Evolutionary conservation across 768 basidiomycete genomes (phyloP), one percentile per base, ranked within the genome.

Genomic region (Baorangia bicolor): DNA sequence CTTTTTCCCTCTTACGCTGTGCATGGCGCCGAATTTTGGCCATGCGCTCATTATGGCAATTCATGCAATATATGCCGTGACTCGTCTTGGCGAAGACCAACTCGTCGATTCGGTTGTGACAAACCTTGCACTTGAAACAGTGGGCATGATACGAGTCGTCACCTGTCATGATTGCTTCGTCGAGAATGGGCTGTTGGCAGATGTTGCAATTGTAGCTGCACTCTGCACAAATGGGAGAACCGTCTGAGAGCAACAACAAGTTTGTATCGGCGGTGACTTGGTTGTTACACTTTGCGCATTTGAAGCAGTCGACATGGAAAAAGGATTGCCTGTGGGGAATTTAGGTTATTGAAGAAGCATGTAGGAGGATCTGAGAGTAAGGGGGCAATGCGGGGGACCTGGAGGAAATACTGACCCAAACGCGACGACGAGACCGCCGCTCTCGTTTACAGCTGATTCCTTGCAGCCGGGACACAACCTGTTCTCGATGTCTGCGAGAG

Each of bases 121-220:
- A 99, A 49, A 94, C 88, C 66, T 92, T 89, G 77, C 97, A 99
- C 63, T 96, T 95, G 79, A 99, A 99, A 75, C 97, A 99, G 60
- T 94, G 90, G 6, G 97, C 95, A 70, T 98, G 97, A 65, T 98
- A 99, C 0, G 94, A 93, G 69, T 98, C 97, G 73, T 99, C 94
- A 57, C 94, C 97, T 8, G 97, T 96, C 92, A 99, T 98, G 72
- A 98, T 98, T 11, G 97, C 97, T 69, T 99, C 97, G 75, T 99
- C 95, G 53, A 95, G 87, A 61, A 99, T 99, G 42, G 94, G 92
- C 53, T 85, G 85, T 43, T 87, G 86, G 76, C 97, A 99, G 54
- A 98, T 88, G 67, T 89, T 96, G 80, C 97, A 99, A 64, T 87
- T 87, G 77, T 96, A 96, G 5, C 93, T 93, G 77, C 94, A 96